Conservation (phyloP, 1,139 yeast genomes). For the Geotrichum siamense region DNA sequence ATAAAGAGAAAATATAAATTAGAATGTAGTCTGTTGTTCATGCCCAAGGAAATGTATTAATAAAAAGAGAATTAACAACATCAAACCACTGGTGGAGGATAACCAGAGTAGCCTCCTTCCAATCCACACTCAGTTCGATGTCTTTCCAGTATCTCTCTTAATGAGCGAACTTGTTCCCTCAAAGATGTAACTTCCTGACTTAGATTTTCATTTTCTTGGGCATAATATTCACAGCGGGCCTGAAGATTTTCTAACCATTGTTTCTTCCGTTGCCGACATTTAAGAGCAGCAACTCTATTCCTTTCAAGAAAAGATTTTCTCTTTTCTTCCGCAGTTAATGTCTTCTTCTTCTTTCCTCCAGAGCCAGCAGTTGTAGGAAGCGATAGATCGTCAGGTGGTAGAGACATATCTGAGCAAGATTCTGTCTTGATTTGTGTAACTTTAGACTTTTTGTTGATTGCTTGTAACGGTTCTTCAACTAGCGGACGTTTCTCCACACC, state of each 20-base stretch:
- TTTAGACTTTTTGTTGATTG: not conserved
- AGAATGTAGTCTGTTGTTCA: too few species aligned
- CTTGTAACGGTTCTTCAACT: not conserved
- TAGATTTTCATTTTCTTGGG: slow-evolving; percentile 63
- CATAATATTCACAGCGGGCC: slow-evolving; percentile 61
- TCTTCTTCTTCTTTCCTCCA: slow-evolving; percentile 25
- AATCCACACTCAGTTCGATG: slow-evolving; percentile 3
- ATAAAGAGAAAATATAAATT: too few species aligned
- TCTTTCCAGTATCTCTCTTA: slow-evolving; percentile 1
- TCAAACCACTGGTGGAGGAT: not conserved
- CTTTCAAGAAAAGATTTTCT: slow-evolving; percentile 80
- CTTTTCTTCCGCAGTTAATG: slow-evolving; percentile 53
- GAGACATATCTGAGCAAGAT: not conserved
- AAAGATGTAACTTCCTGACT: slow-evolving; percentile 51
- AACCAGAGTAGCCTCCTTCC: not conserved
- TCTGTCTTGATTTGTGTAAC: not conserved
- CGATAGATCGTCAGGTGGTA: too few species aligned
- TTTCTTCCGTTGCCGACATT: slow-evolving; percentile 92
- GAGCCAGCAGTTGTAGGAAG: slow-evolving; percentile 1
- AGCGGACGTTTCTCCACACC: not conserved
- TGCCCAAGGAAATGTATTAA: too few species aligned
- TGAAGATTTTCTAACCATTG: slow-evolving; percentile 81
- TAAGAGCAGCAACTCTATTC: slow-evolving; percentile 90
- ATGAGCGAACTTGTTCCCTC: slow-evolving; percentile 47
- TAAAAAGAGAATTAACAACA: too few species aligned